Evolutionary conservation across 2,329 filamentous ascomycete genomes (phyloP).

Genomic region (Macrophomina phaseolina): DNA sequence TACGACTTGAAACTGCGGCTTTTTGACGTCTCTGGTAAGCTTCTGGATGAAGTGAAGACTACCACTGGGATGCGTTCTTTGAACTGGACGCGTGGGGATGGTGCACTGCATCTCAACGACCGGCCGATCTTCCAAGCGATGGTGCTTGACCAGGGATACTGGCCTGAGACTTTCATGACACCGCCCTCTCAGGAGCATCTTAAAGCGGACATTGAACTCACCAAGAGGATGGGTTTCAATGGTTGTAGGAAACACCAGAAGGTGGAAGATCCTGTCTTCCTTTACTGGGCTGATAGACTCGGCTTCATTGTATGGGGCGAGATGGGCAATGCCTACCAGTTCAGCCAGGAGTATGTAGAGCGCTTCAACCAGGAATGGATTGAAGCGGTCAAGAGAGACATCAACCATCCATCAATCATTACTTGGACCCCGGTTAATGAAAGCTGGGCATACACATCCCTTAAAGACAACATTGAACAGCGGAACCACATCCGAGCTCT

Average conservation of each 20-base stretch:
- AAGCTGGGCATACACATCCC: conserved; percentile 67
- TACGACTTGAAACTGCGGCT: conserved; percentile 63
- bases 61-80: conserved; percentile 67
- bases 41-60: conserved; percentile 64
- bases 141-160: conserved; percentile 68
- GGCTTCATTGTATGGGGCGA: conserved; percentile 70
- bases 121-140: conserved; percentile 66
- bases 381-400: conserved; percentile 66
- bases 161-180: conserved; percentile 66
- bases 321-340: conserved; percentile 69
- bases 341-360: conserved; percentile 62
- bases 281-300: conserved; percentile 66
- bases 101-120: conserved; percentile 65
- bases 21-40: conserved; percentile 45
- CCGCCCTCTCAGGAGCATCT: conserved; percentile 57
- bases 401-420: conserved; percentile 69
- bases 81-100: conserved; percentile 63
- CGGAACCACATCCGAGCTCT: conserved; percentile 68
- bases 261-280: conserved; percentile 65
- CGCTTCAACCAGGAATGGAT: conserved; percentile 70
- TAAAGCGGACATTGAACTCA: conserved; percentile 60
- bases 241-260: conserved; percentile 70
- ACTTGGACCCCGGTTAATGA: conserved; percentile 72
- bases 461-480: conserved; percentile 63
- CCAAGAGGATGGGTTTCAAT: conserved; percentile 68